Base-by-base conservation (phyloP, 2,329 filamentous ascomycete genomes). In the Phialocephala sp. region DNA sequence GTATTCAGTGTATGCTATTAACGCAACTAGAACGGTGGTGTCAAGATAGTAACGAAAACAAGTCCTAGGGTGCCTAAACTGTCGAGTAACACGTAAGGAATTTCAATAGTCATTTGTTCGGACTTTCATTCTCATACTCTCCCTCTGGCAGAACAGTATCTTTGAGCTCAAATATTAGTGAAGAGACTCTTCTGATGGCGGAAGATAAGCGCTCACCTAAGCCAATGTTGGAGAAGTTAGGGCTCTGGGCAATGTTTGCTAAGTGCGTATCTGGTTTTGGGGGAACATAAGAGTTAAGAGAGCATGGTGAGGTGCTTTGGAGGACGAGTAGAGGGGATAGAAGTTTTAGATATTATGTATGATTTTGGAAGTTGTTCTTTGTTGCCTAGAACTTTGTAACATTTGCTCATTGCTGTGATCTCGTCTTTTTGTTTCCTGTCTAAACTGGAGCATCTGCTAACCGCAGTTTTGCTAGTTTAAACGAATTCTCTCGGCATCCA, bases 161-260 rank as follows among this genome's bases (percentile, higher is more conserved):
- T 24, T 50, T 9, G n/a, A 50, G n/a, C 8, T 50, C n/a, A 5
- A 8, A 24, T 2, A 11, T 50, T 11, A 50, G 45, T 24, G 8
- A 50, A 1, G n/a, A 24, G 22, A 50, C 8, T 24, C n/a, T 24
- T 12, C 3, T 50, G 8, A 11, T 24, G 9, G 20, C n/a, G 8
- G 1, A 8, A 6, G 6, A 24, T 3, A 22, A 22, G 20, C 8
- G 5, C 22, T 14, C 20, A 50, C 20, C 45, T 27, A 50, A 24
- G n/a, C 22, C 1, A 2, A 11, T 2, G 2, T 2, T 11, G 1
- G 20, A 50, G 45, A 22, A 11, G 5, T 11, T 27, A 24, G 45
- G 45, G n/a, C 45, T 50, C 11, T 50, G 45, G 45, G 45, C n/a
- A 24, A 50, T 50, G n/a, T 11, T 50, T 22, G 22, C 45, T n/a